These are phyloP conservation scores for Suhomyces taliae DNA, from an alignment of 1,139 yeast genomes.

Conservation along the genomic window DNA sequence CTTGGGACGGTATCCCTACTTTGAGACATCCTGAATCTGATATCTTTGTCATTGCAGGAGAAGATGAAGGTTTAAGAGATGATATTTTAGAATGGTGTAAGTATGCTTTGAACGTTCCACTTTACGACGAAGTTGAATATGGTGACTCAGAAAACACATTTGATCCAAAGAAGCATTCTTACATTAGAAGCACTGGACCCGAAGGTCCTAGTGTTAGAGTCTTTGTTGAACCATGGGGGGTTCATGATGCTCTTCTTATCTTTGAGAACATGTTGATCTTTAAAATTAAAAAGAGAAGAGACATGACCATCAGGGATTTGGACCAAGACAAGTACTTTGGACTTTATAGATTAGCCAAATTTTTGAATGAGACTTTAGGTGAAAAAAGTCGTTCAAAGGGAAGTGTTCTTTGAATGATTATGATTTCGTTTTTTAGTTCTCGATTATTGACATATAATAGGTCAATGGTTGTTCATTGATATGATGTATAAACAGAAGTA, in stretches of 20 bases:
- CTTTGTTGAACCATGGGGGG: conserved; percentile 46
- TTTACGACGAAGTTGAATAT: conserved; percentile 19
- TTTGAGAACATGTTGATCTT: conserved; percentile 27
- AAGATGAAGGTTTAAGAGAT: conserved; percentile 47
- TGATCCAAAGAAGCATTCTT: conserved; percentile 20
- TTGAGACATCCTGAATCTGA: conserved; percentile 26
- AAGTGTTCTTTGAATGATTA: neutral
- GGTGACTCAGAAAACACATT: conserved; percentile 28
- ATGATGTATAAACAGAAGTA: too few relatives aligned
- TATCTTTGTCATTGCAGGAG: conserved; percentile 39
- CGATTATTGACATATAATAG: too few relatives aligned
- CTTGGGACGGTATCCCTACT: conserved; percentile 37
- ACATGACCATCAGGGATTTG: conserved; percentile 8
- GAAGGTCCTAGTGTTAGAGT: conserved; percentile 21
- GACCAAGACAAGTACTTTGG: conserved; percentile 27
- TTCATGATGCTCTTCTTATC: conserved; percentile 40
- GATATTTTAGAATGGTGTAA: conserved; percentile 40
- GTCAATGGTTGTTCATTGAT: too few relatives aligned
- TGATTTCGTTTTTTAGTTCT: neutral
- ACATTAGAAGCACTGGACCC: conserved; percentile 14
- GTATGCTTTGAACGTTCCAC: conserved; percentile 32
- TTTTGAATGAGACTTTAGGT: conserved; percentile 22
- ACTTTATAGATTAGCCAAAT: conserved; percentile 26
- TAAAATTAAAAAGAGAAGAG: conserved; percentile 6
- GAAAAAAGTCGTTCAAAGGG: neutral